phyloP scores from a whole-genome alignment of 768 basidiomycete species.

The Pisolithus orientalis region DNA sequence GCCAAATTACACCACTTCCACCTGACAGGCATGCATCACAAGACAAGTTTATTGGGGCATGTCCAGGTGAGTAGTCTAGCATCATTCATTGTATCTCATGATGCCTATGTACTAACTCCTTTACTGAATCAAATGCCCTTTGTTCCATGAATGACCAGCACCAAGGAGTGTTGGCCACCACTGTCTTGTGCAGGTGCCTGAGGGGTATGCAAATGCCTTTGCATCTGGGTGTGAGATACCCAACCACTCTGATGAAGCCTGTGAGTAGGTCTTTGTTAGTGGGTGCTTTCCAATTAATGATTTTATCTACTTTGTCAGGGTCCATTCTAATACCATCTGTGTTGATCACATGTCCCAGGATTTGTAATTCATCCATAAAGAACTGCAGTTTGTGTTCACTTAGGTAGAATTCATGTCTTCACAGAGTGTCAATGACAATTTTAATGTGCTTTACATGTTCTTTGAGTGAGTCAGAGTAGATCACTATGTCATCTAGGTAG shows the following conservation, averaged over 20 bases:
- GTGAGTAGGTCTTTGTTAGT: no score
- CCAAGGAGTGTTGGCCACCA: no score
- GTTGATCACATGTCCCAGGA: constrained; percentile 33
- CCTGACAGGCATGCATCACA: no score
- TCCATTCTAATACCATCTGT: constrained; percentile 36
- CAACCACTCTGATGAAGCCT: no score
- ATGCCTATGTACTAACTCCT: constrained; percentile 10
- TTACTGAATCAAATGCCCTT: constrained; percentile 28
- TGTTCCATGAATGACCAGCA: no score
- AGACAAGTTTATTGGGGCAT: no score
- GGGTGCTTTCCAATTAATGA: no score
- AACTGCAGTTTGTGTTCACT: constrained; percentile 30
- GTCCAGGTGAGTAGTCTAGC: constrained; percentile 12
- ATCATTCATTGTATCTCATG: constrained; percentile 13
- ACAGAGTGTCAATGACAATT: constrained; percentile 30
- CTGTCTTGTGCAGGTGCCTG: no score
- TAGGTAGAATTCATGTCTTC: constrained; percentile 8
- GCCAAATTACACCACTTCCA: no score
- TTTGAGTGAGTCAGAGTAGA: constrained; percentile 26
- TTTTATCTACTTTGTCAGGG: constrained; percentile 6
- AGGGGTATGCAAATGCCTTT: no score
- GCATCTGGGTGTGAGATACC: no score
- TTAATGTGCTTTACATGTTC: constrained; percentile 27
- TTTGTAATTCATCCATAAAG: constrained; percentile 20
- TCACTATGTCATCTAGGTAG: constrained; percentile 31